A percentile compares a stretch with the other conserved stretches of the same genome.
Conservation (phyloP, 768 basidiomycete genomes). For the Agaricus bisporus region DNA sequence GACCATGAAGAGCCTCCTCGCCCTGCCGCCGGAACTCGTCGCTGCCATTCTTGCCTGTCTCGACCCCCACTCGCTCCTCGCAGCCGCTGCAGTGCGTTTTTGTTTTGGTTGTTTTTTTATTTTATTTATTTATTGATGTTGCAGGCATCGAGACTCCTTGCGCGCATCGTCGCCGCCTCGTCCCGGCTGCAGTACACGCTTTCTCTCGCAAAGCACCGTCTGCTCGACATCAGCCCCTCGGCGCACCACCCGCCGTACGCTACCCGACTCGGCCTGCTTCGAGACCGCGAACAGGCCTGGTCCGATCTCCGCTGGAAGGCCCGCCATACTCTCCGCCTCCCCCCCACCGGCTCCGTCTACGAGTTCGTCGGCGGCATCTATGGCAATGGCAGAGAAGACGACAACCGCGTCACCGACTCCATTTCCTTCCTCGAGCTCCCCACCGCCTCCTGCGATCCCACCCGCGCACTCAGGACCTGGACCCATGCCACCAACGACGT, state of each 20-base stretch:
- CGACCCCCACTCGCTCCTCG: constrained; percentile 18
- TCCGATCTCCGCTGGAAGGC: constrained; percentile 33
- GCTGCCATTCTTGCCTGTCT: constrained; percentile 19
- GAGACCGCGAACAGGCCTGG: constrained; percentile 43
- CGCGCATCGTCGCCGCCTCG: constrained; percentile 31
- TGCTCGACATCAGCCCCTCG: constrained; percentile 30
- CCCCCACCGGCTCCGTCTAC: constrained; percentile 41
- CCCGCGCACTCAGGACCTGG: constrained; percentile 25
- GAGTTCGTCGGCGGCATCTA: constrained; percentile 48
- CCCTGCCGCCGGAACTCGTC: constrained; percentile 20
- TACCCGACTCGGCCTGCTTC: constrained; percentile 34
- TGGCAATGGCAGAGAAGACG: constrained; percentile 42
- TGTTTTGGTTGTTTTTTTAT: not conserved
- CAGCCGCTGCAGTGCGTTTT: constrained; percentile 9
- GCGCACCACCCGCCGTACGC: constrained; percentile 27
- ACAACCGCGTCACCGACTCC: constrained; percentile 31
- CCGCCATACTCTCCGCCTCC: constrained; percentile 30
- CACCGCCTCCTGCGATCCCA: constrained; percentile 11
- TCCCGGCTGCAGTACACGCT: constrained; percentile 44
- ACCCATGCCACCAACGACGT: constrained; percentile 36
- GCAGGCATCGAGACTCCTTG: constrained; percentile 35
- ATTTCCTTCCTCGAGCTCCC: constrained; percentile 50
- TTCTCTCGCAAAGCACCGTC: constrained; percentile 40
- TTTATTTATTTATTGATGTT: not conserved
- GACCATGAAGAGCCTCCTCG: constrained; percentile 8